Base-by-base conservation (phyloP, 2,329 filamentous ascomycete species). In the Calonectria pauciramosa region DNA sequence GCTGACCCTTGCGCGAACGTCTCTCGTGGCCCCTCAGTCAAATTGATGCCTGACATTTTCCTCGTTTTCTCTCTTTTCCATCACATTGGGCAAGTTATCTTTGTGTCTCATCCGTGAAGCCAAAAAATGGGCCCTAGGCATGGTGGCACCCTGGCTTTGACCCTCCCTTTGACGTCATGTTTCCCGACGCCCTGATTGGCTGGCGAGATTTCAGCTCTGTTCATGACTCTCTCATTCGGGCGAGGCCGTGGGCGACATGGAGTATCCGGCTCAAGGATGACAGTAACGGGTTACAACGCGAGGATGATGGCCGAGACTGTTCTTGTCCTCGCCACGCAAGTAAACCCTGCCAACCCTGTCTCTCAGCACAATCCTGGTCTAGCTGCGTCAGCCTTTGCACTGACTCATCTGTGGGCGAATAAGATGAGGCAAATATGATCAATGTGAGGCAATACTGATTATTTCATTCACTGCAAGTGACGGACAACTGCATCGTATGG, bases 91-190 rank as follows among this genome's bases (percentile, higher is more conserved):
- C 34, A 56, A 71, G 59, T 60, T 34, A 36, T 59, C 47, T 32
- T 70, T 59, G 52, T 70, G 44, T 71, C 68, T 65, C 32, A 65
- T 56, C 59, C 34, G 34, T 32, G n/a, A 14, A 60, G 56, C 56
- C 32, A 60, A 60, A 59, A 60, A 60, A 60, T 59, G 49, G 49
- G 49, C 56, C 56, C 32, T 60, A 60, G 56, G 18, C 54, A 28
- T 18, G 32, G 56, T 60, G 56, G 56, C 32, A 36, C 32, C 56
- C 30, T 38, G 56, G 32, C 34, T 38, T 60, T 38, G 34, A 38
- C 56, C 32, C 51, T 44, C 63, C 65, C 47, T 20, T 76, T 81
- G 80, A 81, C 80, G 80, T 81, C 80, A 81, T 80, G 69, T 78
- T 76, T 77, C 66, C 41, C 47, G 23, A 28, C 34, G 36, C 13